Evolutionary conservation across 495 filamentous ascomycete genomes (phyloP).

Genomic region (Lasiosphaeria hispida): DNA sequence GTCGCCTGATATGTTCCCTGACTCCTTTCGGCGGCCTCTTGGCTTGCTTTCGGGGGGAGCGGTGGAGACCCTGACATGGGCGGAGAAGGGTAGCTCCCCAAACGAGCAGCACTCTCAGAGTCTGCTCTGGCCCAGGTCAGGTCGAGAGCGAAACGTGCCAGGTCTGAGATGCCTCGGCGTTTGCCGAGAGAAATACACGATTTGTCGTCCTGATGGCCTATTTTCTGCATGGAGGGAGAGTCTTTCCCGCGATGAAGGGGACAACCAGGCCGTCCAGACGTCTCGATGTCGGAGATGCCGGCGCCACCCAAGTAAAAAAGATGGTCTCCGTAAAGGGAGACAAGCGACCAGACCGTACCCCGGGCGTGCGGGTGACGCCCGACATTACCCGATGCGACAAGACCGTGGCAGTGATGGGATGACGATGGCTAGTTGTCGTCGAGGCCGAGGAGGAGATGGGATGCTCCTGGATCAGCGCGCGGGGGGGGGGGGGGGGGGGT

Average conservation of each 20-base stretch:
- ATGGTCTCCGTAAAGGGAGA: slow-evolving; percentile 22
- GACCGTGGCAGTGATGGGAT: slow-evolving; percentile 5
- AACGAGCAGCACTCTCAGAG: slow-evolving; percentile 62
- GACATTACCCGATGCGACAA: slow-evolving; percentile 32
- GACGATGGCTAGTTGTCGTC: slow-evolving; percentile 9
- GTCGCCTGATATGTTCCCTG: slow-evolving; percentile 48
- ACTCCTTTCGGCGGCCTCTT: slow-evolving; percentile 57
- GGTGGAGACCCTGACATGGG: slow-evolving; percentile 82
- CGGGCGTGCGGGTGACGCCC: slow-evolving; percentile 16
- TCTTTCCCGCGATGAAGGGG: slow-evolving; percentile 25
- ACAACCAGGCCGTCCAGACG: slow-evolving; percentile 28
- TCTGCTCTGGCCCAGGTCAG: slow-evolving; percentile 65
- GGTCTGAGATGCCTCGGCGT: slow-evolving; percentile 60
- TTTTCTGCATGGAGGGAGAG: slow-evolving; percentile 48
- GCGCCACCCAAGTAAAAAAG: slow-evolving; percentile 16
- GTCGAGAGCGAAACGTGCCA: slow-evolving; percentile 67
- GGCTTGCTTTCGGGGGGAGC: slow-evolving; percentile 62
- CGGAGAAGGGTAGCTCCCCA: slow-evolving; percentile 70
- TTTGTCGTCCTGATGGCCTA: slow-evolving; percentile 42
- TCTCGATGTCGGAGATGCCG: slow-evolving; percentile 22
- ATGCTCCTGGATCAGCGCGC: background rate
- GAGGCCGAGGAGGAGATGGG: background rate
- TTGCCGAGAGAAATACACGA: slow-evolving; percentile 54
- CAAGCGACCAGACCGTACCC: slow-evolving; percentile 30
- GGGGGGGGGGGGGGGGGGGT: background rate